Percentiles rank a stretch among this genome's conserved stretches.
Conservation (phyloP, 2,329 filamentous ascomycete genomes). For the Fusarium caatingaense region DNA sequence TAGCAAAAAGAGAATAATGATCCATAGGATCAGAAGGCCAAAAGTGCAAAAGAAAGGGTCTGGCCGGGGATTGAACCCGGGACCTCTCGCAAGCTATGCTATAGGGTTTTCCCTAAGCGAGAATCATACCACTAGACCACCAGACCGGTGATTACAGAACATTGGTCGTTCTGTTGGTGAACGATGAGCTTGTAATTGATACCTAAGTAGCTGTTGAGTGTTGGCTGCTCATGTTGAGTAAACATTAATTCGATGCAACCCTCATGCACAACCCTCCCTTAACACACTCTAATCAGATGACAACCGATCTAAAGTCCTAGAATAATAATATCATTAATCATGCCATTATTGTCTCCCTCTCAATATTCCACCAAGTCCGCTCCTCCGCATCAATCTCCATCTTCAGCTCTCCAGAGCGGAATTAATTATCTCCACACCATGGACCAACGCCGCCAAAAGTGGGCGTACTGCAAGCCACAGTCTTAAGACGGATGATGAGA, state of each 20-base stretch:
- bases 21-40: neutral
- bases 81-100: slow-evolving; percentile 57
- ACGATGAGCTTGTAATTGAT: neutral
- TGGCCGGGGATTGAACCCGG: slow-evolving; percentile 61
- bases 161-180: slow-evolving; percentile 5
- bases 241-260: neutral
- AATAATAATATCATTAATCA: neutral
- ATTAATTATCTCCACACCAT: slow-evolving; percentile 42
- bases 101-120: slow-evolving; percentile 69
- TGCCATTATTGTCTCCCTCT: neutral
- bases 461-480: slow-evolving; percentile 35
- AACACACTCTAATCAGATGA: neutral
- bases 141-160: slow-evolving; percentile 50
- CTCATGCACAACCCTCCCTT: neutral
- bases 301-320: neutral
- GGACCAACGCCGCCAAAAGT: slow-evolving; percentile 3
- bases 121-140: slow-evolving; percentile 78
- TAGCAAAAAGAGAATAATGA: neutral
- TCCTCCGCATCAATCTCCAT: slow-evolving; percentile 28
- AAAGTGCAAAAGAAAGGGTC: slow-evolving; percentile 48
- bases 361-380: slow-evolving; percentile 37
- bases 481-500: slow-evolving; percentile 28
- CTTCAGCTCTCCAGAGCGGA: slow-evolving; percentile 8
- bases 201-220: accelerated
- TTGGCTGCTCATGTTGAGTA: neutral